Percentiles rank a stretch among this genome's conserved stretches.
These are phyloP conservation scores for Colletotrichum sp. DNA, from an alignment of 2,329 filamentous ascomycete species.

Conservation along the genomic window DNA sequence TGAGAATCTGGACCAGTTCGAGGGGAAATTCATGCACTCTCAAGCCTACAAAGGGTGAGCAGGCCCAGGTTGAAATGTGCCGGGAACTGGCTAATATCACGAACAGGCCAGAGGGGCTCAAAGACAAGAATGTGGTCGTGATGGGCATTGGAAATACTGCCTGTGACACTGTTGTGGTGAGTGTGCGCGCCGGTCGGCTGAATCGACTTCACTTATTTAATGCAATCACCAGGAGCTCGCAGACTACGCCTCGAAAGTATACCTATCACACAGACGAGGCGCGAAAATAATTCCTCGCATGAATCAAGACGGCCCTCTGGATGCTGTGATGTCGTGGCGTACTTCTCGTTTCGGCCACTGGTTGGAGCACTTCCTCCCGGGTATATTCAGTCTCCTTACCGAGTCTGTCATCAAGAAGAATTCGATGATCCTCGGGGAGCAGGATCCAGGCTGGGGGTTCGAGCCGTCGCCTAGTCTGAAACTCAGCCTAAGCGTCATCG, in stretches of 20 bases:
- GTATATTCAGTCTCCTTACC: neutral
- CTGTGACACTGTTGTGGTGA: constrained; percentile 26
- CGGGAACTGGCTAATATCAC: neutral
- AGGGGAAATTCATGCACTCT: constrained; percentile 26
- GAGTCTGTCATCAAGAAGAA: neutral
- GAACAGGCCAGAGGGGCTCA: constrained; percentile 20
- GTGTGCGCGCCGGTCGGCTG: neutral
- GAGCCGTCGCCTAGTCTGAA: neutral
- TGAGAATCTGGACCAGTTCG: constrained; percentile 23
- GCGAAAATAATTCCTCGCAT: constrained; percentile 25
- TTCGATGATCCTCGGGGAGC: neutral
- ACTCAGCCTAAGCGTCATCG: neutral
- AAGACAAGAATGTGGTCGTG: constrained; percentile 27
- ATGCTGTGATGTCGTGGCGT: constrained; percentile 25
- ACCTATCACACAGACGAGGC: constrained; percentile 27
- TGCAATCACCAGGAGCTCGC: constrained; percentile 16
- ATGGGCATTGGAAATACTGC: constrained; percentile 32
- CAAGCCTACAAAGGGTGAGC: constrained; percentile 27
- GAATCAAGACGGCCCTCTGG: constrained; percentile 23
- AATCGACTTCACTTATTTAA: neutral
- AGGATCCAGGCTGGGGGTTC: neutral
- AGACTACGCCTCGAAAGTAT: constrained; percentile 22
- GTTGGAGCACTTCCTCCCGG: constrained; percentile 21
- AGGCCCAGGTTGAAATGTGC: neutral
- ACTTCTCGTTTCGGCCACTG: constrained; percentile 21